Base-by-base conservation (phyloP, 1,284 basidiomycete genomes). In the Irpex lacteus region DNA sequence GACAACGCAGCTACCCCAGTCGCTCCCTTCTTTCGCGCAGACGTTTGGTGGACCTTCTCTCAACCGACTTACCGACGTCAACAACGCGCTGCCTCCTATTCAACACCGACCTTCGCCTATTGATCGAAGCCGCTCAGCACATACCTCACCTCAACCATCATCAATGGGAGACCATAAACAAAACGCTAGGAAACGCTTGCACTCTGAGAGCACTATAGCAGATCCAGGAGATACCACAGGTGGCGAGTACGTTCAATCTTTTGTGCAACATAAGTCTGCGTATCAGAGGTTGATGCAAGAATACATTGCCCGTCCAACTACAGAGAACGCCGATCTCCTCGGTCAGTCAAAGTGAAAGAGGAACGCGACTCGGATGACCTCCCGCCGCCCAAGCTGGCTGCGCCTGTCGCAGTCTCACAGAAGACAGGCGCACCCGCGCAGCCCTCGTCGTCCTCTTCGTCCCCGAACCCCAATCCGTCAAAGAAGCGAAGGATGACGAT, bases 21-120 rank as follows among this genome's bases (percentile, higher is more conserved):
- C 88, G n/a, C 83, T 91, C 54, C 89, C 89, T 40, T 88, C 90
- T 54, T 91, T 91, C 73, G 86, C 87, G 2, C 86, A 89, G 74
- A 84, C 90, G 0, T 91, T 91, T 75, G 84, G 81, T 74, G 77
- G 70, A 62, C 80, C 82, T 1, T 84, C 85, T 9, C 75, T 89
- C 61, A 77, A 73, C 74, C 80, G 75, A 63, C 80, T 85, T 32
- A 70, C 81, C 0, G 74, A 77, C 61, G 61, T 64, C 40, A 81
- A 76, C 71, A 86, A 85, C 74, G 79, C 86, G 52, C 78, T 90
- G 8, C 88, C 89, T 15, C 89, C 88, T 59, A 88, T 90, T 59
- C 85, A 89, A 57, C 67, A 78, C 60, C 79, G 76, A 74, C 64
- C 69, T 49, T 69, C 73, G 21, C 67, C 70, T 32, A 71, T 72